Conservation (phyloP, 371 early-diverging fungal species). For the Mucor velutinosus region DNA sequence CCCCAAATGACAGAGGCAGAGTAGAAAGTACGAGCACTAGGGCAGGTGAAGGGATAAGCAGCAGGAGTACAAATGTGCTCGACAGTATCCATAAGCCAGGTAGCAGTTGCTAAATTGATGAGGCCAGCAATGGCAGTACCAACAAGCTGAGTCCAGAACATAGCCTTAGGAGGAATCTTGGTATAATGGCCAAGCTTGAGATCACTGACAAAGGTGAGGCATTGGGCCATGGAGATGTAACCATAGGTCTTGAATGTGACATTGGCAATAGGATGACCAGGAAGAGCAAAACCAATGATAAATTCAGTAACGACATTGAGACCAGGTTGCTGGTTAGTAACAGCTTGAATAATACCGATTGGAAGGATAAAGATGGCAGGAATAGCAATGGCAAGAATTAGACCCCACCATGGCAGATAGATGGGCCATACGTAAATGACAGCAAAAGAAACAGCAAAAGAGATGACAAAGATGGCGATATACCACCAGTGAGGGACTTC, state of each 20-base stretch:
- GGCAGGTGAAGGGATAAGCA: constrained; percentile 62
- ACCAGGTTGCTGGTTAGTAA: constrained; percentile 71
- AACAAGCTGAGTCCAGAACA: constrained; percentile 66
- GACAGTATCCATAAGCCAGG: constrained; percentile 63
- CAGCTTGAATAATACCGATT: constrained; percentile 78
- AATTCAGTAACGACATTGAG: constrained; percentile 77
- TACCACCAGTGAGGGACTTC: constrained; percentile 82
- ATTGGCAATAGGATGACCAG: constrained; percentile 66
- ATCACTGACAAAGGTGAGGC: constrained; percentile 61
- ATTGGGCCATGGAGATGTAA: constrained; percentile 65
- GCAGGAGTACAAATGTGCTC: constrained; percentile 56
- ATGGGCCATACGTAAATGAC: constrained; percentile 60
- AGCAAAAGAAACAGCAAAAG: constrained; percentile 49
- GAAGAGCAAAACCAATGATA: constrained; percentile 64
- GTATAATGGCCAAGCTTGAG: constrained; percentile 73
- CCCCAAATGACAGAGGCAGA: constrained; percentile 79
- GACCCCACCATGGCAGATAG: constrained; percentile 71
- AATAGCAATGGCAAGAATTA: constrained; percentile 65
- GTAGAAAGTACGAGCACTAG: constrained; percentile 62
- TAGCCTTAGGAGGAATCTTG: constrained; percentile 70
- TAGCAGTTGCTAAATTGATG: constrained; percentile 64
- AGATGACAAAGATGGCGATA: constrained; percentile 44
- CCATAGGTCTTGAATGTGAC: constrained; percentile 73
- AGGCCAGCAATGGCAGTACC: constrained; percentile 61
- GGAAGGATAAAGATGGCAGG: constrained; percentile 74